Percentiles rank a stretch among this genome's conserved stretches.
Conservation (phyloP, 805 yeast genomes). For the Pachysolen tannophilus region DNA sequence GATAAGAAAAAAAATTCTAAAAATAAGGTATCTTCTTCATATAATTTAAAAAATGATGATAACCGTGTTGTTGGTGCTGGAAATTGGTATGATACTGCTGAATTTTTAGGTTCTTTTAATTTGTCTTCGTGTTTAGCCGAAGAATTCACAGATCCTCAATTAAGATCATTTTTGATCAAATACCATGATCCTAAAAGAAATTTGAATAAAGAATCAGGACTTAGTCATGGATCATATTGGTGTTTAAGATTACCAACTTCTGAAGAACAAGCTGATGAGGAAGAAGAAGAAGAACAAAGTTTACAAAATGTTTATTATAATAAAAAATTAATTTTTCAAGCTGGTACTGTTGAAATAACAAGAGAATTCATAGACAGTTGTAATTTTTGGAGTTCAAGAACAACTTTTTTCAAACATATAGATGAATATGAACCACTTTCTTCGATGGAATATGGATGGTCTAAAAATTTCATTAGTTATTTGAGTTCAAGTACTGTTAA, state of each 20-base stretch:
- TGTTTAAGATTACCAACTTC: conserved; percentile 45
- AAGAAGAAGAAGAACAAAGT: too few relatives aligned
- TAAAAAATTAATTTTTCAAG: conserved; percentile 48
- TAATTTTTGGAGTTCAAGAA: conserved; percentile 86
- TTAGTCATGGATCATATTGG: conserved; percentile 41
- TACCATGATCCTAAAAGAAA: conserved; percentile 20
- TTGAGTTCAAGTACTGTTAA: conserved; percentile 8
- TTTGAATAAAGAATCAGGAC: conserved; percentile 20
- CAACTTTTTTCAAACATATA: conserved; percentile 66
- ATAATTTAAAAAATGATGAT: conserved; percentile 13
- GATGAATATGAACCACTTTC: conserved; percentile 56
- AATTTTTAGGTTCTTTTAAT: conserved; percentile 43
- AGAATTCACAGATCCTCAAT: conserved; percentile 7
- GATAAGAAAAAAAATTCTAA: background rate
- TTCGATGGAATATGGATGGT: conserved; percentile 83
- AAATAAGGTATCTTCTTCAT: conserved; percentile 2
- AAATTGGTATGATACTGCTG: conserved; percentile 61
- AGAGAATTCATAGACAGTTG: conserved; percentile 65
- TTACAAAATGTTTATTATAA: conserved; percentile 15
- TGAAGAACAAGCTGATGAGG: conserved; percentile 15
- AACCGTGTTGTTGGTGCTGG: conserved; percentile 35
- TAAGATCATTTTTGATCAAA: conserved; percentile 10
- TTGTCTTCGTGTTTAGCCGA: conserved; percentile 46
- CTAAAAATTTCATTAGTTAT: conserved; percentile 15
- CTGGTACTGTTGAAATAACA: conserved; percentile 62